A percentile compares a stretch with the other conserved stretches of the same genome.
Evolutionary conservation across 371 early-diverging fungal species (phyloP).

Genomic region (Batkoa obscura): DNA sequence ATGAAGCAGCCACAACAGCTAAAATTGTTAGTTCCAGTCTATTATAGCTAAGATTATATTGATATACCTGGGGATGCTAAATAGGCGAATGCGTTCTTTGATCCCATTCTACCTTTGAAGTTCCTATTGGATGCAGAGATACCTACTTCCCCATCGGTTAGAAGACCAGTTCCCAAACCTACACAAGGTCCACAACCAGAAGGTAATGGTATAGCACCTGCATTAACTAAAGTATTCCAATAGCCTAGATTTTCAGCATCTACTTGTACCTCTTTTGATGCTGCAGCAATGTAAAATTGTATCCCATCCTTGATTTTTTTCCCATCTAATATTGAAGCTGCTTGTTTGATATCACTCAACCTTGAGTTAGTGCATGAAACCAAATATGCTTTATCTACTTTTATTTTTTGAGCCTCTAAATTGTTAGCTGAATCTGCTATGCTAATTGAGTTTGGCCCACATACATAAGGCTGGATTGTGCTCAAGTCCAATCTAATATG

Average conservation of each 20-base stretch:
- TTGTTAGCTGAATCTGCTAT: slow-evolving; percentile 53
- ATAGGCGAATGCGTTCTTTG: slow-evolving; percentile 70
- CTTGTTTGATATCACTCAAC: slow-evolving; percentile 62
- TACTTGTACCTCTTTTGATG: slow-evolving; percentile 70
- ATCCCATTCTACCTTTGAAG: slow-evolving; percentile 96
- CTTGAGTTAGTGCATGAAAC: slow-evolving; percentile 88
- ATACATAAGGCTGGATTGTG: slow-evolving; percentile 67
- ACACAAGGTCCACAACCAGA: slow-evolving; percentile 96
- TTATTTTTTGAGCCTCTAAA: slow-evolving; percentile 44
- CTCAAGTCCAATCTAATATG: slow-evolving; percentile 73
- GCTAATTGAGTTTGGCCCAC: slow-evolving; percentile 91
- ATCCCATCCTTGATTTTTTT: slow-evolving; percentile 61
- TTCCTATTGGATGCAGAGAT: slow-evolving; percentile 95
- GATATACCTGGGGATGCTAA: slow-evolving; percentile 85
- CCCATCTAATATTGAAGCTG: slow-evolving; percentile 63
- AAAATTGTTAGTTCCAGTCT: no score
- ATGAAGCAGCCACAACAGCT: slow-evolving; percentile 83
- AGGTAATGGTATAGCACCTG: slow-evolving; percentile 77
- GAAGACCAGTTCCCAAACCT: slow-evolving; percentile 71
- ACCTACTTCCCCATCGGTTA: slow-evolving; percentile 84
- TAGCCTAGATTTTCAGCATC: slow-evolving; percentile 69
- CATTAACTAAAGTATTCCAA: slow-evolving; percentile 66
- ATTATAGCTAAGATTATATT: no score
- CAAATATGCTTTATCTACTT: slow-evolving; percentile 85
- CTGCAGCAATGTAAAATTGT: slow-evolving; percentile 90